phyloP scores from a whole-genome alignment of 768 basidiomycete genomes.

The Mrakia hoshinonis region DNA sequence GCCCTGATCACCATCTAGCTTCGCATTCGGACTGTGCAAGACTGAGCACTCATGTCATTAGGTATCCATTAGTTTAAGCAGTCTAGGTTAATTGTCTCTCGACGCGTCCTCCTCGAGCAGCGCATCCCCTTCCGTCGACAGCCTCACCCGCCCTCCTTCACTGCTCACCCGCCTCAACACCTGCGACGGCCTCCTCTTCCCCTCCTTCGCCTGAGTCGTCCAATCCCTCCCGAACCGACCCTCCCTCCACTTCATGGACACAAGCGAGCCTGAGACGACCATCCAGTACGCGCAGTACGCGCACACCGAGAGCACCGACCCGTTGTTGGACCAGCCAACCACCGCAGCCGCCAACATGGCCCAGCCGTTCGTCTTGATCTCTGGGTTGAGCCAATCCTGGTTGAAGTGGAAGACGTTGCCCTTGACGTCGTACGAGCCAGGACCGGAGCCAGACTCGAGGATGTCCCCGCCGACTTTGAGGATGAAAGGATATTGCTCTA shows the following conservation, averaged over 20 bases:
- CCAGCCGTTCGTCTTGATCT: constrained; percentile 29
- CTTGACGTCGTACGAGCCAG: constrained; percentile 25
- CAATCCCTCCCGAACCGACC: constrained; percentile 16
- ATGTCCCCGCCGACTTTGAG: constrained; percentile 21
- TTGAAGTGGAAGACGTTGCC: constrained; percentile 6
- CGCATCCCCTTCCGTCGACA: neutral
- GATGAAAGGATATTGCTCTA: constrained; percentile 24
- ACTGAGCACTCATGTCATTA: too few relatives aligned
- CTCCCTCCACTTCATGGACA: constrained; percentile 22
- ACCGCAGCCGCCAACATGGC: constrained; percentile 26
- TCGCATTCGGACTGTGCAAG: too few relatives aligned
- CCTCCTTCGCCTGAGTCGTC: neutral
- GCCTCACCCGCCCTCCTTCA: neutral
- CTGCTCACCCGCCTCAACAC: neutral
- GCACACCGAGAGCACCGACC: neutral
- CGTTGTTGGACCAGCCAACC: constrained; percentile 27
- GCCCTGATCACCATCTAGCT: too few relatives aligned
- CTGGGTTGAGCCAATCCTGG: constrained; percentile 10
- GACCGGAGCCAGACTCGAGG: constrained; percentile 21
- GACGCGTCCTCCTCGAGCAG: neutral
- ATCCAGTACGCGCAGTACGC: constrained; percentile 23
- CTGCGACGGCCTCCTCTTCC: too few relatives aligned
- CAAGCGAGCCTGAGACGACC: neutral
- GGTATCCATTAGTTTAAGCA: too few relatives aligned
- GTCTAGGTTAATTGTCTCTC: neutral